Conservation (phyloP, 2,329 filamentous ascomycete species). For the Sclerotiophoma versabilis region DNA sequence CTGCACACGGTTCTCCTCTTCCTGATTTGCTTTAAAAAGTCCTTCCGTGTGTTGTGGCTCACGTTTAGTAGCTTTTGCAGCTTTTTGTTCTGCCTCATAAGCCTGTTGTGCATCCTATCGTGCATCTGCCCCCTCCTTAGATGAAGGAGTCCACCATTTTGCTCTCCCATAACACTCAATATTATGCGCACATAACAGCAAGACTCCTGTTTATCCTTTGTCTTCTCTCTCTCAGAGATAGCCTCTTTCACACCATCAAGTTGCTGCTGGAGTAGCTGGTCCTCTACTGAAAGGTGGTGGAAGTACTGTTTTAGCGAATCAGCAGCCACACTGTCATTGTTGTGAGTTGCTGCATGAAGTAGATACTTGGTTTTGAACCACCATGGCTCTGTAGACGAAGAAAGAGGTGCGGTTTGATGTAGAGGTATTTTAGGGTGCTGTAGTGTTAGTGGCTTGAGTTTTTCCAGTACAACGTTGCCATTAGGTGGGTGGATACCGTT, state of each 20-base stretch:
- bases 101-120: not conserved
- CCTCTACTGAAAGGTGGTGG: constrained; percentile 3
- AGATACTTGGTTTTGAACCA: constrained; percentile 11
- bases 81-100: not conserved
- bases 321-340: not conserved
- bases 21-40: not conserved
- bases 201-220: not conserved
- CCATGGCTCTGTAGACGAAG: not conserved
- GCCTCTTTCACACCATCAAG: not conserved
- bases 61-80: not conserved
- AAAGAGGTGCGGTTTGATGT: constrained; percentile 1
- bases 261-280: not conserved
- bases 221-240: not conserved
- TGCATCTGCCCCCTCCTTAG: not conserved
- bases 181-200: not conserved
- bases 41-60: not conserved
- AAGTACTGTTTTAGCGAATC: not conserved
- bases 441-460: not conserved
- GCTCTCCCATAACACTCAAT: constrained; percentile 4
- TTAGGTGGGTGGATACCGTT: constrained; percentile 12
- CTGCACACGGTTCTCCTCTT: not conserved
- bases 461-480: constrained; percentile 3
- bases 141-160: constrained; percentile 6
- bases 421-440: not conserved
- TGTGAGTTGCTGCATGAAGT: not conserved